phyloP scores from a whole-genome alignment of 2,329 filamentous ascomycete genomes.

The Paecilomyces variotii region DNA sequence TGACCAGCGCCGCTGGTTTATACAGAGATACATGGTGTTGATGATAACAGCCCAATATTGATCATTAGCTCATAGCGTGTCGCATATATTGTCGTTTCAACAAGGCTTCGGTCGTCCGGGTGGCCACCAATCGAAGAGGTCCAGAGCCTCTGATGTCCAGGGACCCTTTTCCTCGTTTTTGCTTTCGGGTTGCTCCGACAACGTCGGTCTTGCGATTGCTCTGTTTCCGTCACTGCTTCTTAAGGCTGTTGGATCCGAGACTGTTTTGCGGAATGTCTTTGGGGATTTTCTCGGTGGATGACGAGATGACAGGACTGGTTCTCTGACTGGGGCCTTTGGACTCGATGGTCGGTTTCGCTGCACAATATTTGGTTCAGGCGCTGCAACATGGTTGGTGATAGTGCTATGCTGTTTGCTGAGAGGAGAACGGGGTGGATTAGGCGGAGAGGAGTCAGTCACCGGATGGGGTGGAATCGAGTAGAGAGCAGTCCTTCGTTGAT shows the following conservation, averaged over 20 bases:
- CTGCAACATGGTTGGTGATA: background rate
- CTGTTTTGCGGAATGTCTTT: slow-evolving; percentile 22
- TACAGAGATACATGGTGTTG: background rate
- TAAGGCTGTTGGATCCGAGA: slow-evolving; percentile 27
- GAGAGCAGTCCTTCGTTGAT: background rate
- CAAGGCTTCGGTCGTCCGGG: slow-evolving; percentile 27
- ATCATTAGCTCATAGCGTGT: background rate
- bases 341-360: background rate
- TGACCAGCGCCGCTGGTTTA: background rate
- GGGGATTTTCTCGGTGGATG: background rate
- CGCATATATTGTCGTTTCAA: slow-evolving; percentile 3
- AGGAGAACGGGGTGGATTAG: background rate
- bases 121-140: slow-evolving; percentile 38
- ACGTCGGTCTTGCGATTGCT: background rate
- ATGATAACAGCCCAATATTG: background rate
- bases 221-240: slow-evolving; percentile 10
- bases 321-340: background rate
- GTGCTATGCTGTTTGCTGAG: background rate
- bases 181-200: background rate
- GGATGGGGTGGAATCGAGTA: background rate
- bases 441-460: background rate
- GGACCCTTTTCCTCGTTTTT: slow-evolving; percentile 26
- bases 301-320: background rate
- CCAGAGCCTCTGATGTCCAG: slow-evolving; percentile 35
- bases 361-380: background rate